Conservation (phyloP, 768 basidiomycete species). For the Floccularia luteovirens region DNA sequence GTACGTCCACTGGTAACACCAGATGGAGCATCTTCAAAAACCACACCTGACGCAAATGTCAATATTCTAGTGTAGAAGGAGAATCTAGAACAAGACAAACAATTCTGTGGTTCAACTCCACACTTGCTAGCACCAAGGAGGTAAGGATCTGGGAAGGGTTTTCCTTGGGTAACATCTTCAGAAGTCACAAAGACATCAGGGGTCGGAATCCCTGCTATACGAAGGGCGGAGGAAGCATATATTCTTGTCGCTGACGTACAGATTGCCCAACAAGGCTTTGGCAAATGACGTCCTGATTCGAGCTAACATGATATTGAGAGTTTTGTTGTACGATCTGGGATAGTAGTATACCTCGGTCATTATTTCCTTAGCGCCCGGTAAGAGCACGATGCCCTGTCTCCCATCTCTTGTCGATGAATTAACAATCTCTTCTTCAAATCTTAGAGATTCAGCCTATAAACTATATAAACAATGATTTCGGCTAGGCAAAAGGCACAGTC, state of each 20-base stretch:
- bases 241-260: conserved; percentile 77
- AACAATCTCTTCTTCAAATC: conserved; percentile 78
- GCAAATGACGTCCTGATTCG: conserved; percentile 23
- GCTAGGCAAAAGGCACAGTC: conserved; percentile 2
- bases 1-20: conserved; percentile 75
- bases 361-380: conserved; percentile 64
- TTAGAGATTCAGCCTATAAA: conserved; percentile 54
- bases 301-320: conserved; percentile 19
- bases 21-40: conserved; percentile 88
- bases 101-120: conserved; percentile 54
- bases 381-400: conserved; percentile 52
- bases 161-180: conserved; percentile 78
- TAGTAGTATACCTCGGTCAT: conserved; percentile 41
- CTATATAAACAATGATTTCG: conserved; percentile 3
- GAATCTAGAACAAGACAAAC: conserved; percentile 23
- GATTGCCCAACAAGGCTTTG: conserved; percentile 76
- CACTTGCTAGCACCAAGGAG: conserved; percentile 74
- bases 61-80: conserved; percentile 1
- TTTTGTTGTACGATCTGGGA: conserved; percentile 2
- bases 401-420: conserved; percentile 47
- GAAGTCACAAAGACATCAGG: conserved; percentile 75
- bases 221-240: conserved; percentile 71
- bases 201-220: conserved; percentile 53
- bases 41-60: conserved; percentile 44
- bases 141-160: conserved; percentile 90